Base-by-base conservation (phyloP, 192 early-diverging fungal genomes). In the Geranomyces michiganensis region DNA sequence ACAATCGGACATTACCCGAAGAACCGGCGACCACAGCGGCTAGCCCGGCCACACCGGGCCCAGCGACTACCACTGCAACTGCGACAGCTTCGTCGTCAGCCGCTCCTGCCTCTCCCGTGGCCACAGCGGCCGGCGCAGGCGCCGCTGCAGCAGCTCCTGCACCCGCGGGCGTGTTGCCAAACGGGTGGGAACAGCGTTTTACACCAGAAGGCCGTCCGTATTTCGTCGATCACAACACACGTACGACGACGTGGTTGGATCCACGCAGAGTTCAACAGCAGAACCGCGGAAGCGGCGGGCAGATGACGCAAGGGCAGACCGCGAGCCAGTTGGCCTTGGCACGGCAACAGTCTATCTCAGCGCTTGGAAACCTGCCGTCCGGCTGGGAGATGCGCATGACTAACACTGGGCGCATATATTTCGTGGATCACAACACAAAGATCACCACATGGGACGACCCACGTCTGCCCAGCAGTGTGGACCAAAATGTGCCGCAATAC, bases 331-430 rank as follows among this genome's bases (percentile, higher is more conserved):
- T 86, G 29, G 76, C 78, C 7, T 56, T 82, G 32, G 82, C 87
- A 15, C 90, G 90, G 73, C 87, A 90, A 46, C 90, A 93, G 67
- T 88, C 90, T 19, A 78, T 88, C 7, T 85, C 88, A 1, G 84
- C 89, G 32, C 79, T 98, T 7, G 96, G 96, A 0, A 92, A 95
- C 51, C 78, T 99, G 68, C 97, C 97, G 17, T 92, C 92, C 43
- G 96, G 96, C 22, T 99, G 97, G 97, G 97, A 99, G 75, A 98
- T 99, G 96, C 89, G 96, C 19, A 84, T 94, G 56, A 99, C 95
- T 12, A 91, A 90, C 68, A 96, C 93, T 21, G 96, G 94, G 10
- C 81, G 93, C 22, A 92, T 94, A 22, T 99, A 98, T 82, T 99
- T 97, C 88, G 94, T 99, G 14, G 96, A 99, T 77, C 97, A 99